A percentile compares a stretch with the other conserved stretches of the same genome.
Conservation (phyloP, 1,284 basidiomycete species). For the Rhodotorula sp. region DNA sequence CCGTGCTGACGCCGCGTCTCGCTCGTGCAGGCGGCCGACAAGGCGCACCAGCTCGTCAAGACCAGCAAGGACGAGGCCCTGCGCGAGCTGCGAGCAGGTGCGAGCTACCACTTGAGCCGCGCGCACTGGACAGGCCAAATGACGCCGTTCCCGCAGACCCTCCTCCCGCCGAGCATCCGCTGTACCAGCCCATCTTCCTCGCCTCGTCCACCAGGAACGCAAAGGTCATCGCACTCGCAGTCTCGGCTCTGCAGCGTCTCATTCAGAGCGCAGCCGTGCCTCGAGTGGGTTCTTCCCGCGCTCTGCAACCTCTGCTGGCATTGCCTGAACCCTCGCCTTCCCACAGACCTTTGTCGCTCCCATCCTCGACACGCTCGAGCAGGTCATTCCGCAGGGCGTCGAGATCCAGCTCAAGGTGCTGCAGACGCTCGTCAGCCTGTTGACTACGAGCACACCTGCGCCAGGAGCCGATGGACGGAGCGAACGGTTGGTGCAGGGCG, state of each 20-base stretch:
- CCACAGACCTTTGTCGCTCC: conserved; percentile 68
- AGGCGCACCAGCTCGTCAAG: conserved; percentile 45
- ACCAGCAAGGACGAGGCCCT: conserved; percentile 39
- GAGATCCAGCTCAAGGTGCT: conserved; percentile 91
- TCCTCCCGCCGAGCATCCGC: conserved; percentile 48
- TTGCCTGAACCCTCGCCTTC: too few relatives aligned
- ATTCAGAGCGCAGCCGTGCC: conserved; percentile 79
- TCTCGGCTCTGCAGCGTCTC: conserved; percentile 87
- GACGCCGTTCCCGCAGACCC: not conserved
- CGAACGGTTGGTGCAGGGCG: conserved; percentile 65
- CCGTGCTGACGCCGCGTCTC: conserved; percentile 53
- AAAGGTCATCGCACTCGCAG: conserved; percentile 88
- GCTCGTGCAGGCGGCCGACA: conserved; percentile 45
- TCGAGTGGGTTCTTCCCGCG: conserved; percentile 45
- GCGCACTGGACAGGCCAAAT: conserved; percentile 53
- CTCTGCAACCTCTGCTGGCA: not conserved
- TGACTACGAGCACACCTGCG: conserved; percentile 57
- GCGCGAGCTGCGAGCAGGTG: conserved; percentile 38
- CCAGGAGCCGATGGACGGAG: not conserved
- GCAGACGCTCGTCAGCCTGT: conserved; percentile 82
- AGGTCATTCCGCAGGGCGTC: conserved; percentile 87
- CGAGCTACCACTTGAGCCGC: too few relatives aligned
- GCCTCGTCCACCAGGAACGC: conserved; percentile 89
- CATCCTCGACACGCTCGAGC: conserved; percentile 76
- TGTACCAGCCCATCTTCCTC: conserved; percentile 87